Evolutionary conservation across 345 rosid species (phyloP).

Genomic region (Gossypioides kirkii): DNA sequence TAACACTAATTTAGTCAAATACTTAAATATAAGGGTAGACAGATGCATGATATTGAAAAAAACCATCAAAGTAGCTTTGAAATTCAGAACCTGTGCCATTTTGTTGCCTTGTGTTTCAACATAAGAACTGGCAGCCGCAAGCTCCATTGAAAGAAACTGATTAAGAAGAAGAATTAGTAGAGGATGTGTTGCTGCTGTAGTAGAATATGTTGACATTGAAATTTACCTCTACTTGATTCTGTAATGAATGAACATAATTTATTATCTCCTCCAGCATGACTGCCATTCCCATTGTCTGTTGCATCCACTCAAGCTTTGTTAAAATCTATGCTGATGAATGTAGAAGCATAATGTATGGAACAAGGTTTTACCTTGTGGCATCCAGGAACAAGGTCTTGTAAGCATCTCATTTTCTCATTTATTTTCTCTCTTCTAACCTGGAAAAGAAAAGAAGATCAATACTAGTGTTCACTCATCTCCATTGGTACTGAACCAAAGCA

Average conservation of each 20-base stretch:
- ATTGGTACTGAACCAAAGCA: neutral
- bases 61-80: too few relatives aligned
- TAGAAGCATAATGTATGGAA: neutral
- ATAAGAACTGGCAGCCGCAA: constrained; percentile 38
- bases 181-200: neutral
- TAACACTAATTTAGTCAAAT: too few relatives aligned
- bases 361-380: constrained; percentile 41
- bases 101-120: neutral
- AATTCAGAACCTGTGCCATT: neutral
- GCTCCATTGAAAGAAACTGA: constrained; percentile 57
- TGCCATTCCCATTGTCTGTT: constrained; percentile 69
- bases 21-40: too few relatives aligned
- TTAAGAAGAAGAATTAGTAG: neutral
- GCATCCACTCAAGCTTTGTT: constrained; percentile 1
- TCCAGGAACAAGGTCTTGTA: constrained; percentile 54
- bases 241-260: constrained; percentile 22
- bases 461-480: neutral
- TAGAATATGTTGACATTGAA: neutral
- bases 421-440: constrained; percentile 59
- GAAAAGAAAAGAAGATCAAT: neutral
- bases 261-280: constrained; percentile 63
- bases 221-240: constrained; percentile 1
- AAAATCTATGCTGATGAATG: too few relatives aligned
- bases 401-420: constrained; percentile 41
- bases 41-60: too few relatives aligned